phyloP scores from a whole-genome alignment of 768 basidiomycete species.

The Suillus placidus region DNA sequence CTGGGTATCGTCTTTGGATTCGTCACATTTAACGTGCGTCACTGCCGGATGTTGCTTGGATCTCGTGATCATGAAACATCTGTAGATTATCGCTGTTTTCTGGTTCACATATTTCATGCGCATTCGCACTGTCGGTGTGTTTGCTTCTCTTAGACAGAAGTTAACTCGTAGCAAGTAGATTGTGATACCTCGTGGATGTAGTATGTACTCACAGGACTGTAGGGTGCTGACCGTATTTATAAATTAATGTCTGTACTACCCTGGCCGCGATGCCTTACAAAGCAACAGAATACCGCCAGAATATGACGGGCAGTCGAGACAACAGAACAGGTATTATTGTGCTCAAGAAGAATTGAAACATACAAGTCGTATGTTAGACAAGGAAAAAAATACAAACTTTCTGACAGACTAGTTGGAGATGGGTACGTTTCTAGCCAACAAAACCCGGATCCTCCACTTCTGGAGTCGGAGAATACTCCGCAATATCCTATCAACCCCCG shows the following conservation, averaged over 20 bases:
- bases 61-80: neutral
- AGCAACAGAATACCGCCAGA: neutral
- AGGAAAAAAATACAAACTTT: neutral
- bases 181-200: neutral
- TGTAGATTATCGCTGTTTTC: neutral
- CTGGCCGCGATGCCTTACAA: neutral
- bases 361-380: neutral
- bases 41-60: neutral
- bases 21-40: constrained; percentile 46
- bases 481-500: neutral
- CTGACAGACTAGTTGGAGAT: too few relatives aligned
- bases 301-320: too few relatives aligned
- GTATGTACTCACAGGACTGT: neutral
- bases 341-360: neutral
- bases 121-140: neutral
- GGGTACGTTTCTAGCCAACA: neutral
- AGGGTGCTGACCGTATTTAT: neutral
- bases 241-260: too few relatives aligned
- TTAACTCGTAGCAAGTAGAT: neutral
- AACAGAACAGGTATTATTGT: too few relatives aligned
- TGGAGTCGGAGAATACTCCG: neutral
- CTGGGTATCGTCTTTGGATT: constrained; percentile 49
- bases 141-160: neutral
- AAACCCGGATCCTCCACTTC: neutral
- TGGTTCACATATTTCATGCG: neutral